Base-by-base conservation (phyloP, 2,329 filamentous ascomycete genomes). In the Capronia americana region DNA sequence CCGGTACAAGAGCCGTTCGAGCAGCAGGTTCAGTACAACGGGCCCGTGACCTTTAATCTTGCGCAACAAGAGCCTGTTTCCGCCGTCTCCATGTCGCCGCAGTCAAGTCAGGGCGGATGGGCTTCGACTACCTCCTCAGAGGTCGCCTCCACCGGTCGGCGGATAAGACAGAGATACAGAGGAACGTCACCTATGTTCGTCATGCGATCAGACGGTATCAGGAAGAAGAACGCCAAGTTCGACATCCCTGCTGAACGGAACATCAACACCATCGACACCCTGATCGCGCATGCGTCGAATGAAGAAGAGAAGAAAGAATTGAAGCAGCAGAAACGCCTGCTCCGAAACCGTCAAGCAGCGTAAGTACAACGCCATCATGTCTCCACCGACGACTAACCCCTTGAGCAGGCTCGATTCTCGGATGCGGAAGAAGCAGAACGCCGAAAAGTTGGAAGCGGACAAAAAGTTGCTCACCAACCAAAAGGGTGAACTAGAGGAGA, bases 161-260 rank as follows among this genome's bases (percentile, higher is more conserved):
- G 30, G 28, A 12, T 68, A 14, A 32, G 67, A 50, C 81, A 78
- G 79, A 78, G 70, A 73, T 81, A 82, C 75, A 75, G 86, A 81
- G 78, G 84, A 75, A 75, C 88, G 50, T 92, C 93, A 68, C 90
- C 93, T 63, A 83, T 92, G 78, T 85, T 88, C 69, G 81, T 87
- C 61, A 26, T 67, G 38, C 87, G 92, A 73, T 88, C 92, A 64
- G 93, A 96, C 73, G 92, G 95, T 68, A 96, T 98, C 79, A 88
- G 95, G 75, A 99, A 99, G 88, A 98, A 98, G 90, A 99, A 98
- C 76, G 93, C 93, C 71, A 91, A 94, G 72, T 97, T 98, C 79
- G 94, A 98, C 76, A 99, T 99, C 72, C 95, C 95, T 10, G 89
- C 92, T 53, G 95, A 97, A 81, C 88, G 93, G 69, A 98, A 93